These are phyloP conservation scores for Ophiostoma perfectum DNA, from an alignment of 2,329 filamentous ascomycete species.

Conservation along the genomic window DNA sequence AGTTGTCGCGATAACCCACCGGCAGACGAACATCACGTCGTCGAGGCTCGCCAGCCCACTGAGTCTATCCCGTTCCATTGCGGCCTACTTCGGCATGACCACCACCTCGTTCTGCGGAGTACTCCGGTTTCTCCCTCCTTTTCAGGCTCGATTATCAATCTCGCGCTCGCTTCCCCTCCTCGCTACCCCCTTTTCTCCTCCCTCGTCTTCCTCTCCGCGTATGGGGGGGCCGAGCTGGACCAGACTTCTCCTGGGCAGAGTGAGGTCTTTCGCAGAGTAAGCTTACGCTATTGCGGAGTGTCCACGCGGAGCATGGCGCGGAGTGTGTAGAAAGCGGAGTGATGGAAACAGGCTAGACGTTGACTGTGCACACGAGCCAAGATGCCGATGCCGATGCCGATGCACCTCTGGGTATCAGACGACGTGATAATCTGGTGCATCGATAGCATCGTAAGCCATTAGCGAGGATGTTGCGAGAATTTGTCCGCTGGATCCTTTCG, in stretches of 20 bases:
- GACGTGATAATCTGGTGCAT: background rate
- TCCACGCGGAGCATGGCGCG: conserved; percentile 1
- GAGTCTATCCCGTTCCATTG: background rate
- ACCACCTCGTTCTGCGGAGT: conserved; percentile 1
- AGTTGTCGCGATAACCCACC: background rate
- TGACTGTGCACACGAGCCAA: background rate
- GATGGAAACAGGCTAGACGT: conserved; percentile 6
- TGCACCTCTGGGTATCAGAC: conserved; percentile 6
- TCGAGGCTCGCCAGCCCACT: background rate
- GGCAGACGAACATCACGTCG: background rate
- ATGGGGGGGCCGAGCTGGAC: background rate
- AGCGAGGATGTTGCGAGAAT: background rate
- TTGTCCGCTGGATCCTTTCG: background rate
- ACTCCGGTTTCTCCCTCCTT: background rate
- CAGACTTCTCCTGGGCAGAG: background rate
- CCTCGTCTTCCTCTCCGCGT: background rate
- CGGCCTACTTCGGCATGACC: background rate
- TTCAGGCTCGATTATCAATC: conserved; percentile 3
- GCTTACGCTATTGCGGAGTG: background rate
- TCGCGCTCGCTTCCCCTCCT: background rate
- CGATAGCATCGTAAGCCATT: background rate
- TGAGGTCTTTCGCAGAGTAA: background rate
- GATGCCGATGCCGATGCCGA: background rate
- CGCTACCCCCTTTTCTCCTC: background rate
- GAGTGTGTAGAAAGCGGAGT: conserved; percentile 2